phyloP scores from a whole-genome alignment of 208 protist species.

The Leishmania aethiopica region DNA sequence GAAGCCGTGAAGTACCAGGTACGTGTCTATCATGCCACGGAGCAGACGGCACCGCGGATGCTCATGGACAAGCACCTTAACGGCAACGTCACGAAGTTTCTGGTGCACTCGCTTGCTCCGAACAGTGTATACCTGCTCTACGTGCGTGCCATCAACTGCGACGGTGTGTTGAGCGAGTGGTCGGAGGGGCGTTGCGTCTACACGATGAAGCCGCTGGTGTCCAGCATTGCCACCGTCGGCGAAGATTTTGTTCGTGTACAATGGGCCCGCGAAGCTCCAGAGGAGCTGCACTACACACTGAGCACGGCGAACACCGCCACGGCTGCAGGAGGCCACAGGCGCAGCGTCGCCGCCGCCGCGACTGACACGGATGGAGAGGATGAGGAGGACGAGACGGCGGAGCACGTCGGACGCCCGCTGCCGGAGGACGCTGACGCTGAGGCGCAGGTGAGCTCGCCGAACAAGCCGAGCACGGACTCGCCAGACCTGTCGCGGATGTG shows the following conservation, averaged over 20 bases:
- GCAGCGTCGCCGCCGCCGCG: not conserved
- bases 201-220: constrained; percentile 84
- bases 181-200: constrained; percentile 78
- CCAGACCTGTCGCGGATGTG: constrained; percentile 13
- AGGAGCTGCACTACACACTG: constrained; percentile 50
- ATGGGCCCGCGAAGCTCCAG: constrained; percentile 74
- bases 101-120: constrained; percentile 51
- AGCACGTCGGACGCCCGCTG: not conserved
- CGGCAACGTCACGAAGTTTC: constrained; percentile 41
- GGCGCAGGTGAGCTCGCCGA: constrained; percentile 1
- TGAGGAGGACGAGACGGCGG: constrained; percentile 1
- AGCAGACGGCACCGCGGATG: constrained; percentile 25
- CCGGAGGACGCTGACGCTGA: not conserved
- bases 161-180: constrained; percentile 89
- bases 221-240: constrained; percentile 68
- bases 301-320: not conserved
- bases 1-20: constrained; percentile 47
- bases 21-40: constrained; percentile 33
- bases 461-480: constrained; percentile 12
- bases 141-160: constrained; percentile 58
- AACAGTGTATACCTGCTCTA: constrained; percentile 77
- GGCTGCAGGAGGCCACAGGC: not conserved
- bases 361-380: not conserved
- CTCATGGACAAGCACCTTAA: constrained; percentile 68
- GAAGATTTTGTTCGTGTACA: constrained; percentile 85